Evolutionary conservation across 1,284 basidiomycete genomes (phyloP).

Genomic region (Apiotrichum montevideense): DNA sequence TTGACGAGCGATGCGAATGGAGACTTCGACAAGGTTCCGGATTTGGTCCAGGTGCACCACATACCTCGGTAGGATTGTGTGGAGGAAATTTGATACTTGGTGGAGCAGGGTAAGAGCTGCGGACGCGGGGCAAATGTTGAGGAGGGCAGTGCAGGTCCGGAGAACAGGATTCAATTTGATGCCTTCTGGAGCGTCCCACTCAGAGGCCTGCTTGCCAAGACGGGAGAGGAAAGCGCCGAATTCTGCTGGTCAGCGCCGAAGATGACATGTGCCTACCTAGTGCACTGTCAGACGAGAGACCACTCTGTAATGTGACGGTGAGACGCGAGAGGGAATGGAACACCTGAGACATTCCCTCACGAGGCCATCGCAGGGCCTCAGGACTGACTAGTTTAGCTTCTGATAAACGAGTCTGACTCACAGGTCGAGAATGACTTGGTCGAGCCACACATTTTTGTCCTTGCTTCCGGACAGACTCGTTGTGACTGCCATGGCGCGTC

Average conservation of each 20-base stretch:
- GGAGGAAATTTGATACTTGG: constrained; percentile 32
- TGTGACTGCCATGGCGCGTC: constrained; percentile 7
- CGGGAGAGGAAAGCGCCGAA: constrained; percentile 32
- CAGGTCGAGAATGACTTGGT: constrained; percentile 18
- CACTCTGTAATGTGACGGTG: constrained; percentile 9
- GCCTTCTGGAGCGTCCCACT: constrained; percentile 23
- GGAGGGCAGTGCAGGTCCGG: constrained; percentile 11
- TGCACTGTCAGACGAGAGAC: constrained; percentile 22
- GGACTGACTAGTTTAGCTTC: constrained; percentile 9
- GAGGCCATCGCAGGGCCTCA: constrained; percentile 27
- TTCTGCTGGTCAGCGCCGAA: constrained; percentile 5
- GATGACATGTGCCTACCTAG: constrained; percentile 16
- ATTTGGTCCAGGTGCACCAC: constrained; percentile 16
- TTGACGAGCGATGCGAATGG: constrained; percentile 5
- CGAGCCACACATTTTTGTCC: constrained; percentile 13
- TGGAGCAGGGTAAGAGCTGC: constrained; percentile 21
- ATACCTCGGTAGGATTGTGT: constrained; percentile 24
- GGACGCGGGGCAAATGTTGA: constrained; percentile 13
- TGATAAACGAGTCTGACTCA: background rate
- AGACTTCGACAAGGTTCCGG: constrained; percentile 2
- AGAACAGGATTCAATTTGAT: constrained; percentile 35
- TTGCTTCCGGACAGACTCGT: background rate
- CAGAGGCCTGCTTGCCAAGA: constrained; percentile 30
- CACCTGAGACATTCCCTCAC: constrained; percentile 21
- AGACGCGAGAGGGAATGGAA: constrained; percentile 22